These are phyloP conservation scores for Fusarium pseudonygamai DNA, from an alignment of 2,329 filamentous ascomycete genomes.

Conservation along the genomic window DNA sequence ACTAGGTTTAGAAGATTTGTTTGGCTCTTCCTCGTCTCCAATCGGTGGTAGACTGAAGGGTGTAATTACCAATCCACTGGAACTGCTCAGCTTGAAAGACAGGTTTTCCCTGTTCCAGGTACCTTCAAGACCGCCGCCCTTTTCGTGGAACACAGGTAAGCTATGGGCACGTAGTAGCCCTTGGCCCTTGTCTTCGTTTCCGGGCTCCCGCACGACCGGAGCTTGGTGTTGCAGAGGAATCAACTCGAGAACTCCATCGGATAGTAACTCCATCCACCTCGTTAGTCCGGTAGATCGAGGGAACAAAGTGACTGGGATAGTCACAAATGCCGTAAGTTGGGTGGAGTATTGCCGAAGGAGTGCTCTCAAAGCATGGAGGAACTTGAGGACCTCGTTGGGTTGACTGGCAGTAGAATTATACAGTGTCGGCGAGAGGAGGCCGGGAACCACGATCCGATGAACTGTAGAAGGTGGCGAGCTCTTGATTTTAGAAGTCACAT, in stretches of 20 bases:
- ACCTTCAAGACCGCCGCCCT: constrained; percentile 78
- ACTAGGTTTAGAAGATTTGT: constrained; percentile 55
- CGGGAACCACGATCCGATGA: constrained; percentile 87
- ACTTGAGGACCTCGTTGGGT: constrained; percentile 80
- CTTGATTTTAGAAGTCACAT: constrained; percentile 64
- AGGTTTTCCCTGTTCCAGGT: constrained; percentile 82
- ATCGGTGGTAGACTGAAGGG: constrained; percentile 90
- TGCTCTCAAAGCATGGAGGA: constrained; percentile 80
- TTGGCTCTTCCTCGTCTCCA: constrained; percentile 69
- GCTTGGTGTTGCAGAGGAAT: constrained; percentile 70
- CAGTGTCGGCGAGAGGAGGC: constrained; percentile 83
- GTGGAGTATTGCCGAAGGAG: constrained; percentile 74
- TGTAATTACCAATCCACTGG: constrained; percentile 82
- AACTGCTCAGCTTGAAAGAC: constrained; percentile 87
- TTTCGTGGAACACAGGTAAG: constrained; percentile 86
- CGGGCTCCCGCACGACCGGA: constrained; percentile 59
- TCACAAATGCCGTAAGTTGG: constrained; percentile 76
- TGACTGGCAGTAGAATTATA: constrained; percentile 76
- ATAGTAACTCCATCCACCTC: constrained; percentile 85
- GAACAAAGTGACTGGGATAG: constrained; percentile 82
- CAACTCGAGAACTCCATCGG: constrained; percentile 87
- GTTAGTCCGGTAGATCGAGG: constrained; percentile 79
- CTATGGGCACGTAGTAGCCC: constrained; percentile 86
- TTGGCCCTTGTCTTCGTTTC: constrained; percentile 78
- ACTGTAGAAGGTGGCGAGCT: constrained; percentile 68